Base-by-base conservation (phyloP, 495 filamentous ascomycete genomes). In the Aspergillus steynii region DNA sequence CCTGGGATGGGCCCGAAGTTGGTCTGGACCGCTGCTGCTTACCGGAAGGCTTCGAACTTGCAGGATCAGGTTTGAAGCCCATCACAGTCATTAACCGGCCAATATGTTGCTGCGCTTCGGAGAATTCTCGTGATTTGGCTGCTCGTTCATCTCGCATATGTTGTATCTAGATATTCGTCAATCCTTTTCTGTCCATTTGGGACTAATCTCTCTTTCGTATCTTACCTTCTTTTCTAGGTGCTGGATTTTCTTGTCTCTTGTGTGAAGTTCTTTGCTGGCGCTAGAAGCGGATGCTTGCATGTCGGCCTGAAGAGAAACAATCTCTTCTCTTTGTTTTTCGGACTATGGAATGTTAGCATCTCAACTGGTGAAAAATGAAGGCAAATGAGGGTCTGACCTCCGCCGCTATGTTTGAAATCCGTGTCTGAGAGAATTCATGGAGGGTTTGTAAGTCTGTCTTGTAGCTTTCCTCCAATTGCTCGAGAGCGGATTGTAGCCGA, bases 51-150 rank as follows among this genome's bases (percentile, higher is more conserved):
- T 61, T 64, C 12, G 66, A 53, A n/a, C 66, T 65, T n/a, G 34
- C 59, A 29, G 66, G 50, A 4, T 70, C 65, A 26, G 68, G 54
- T 6, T 72, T 73, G 59, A 76, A 79, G 1, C 75, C 77, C 78
- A 81, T 82, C 2, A 83, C 74, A 20, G 63, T 68, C 75, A 82
- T 81, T 7, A 82, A 64, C 7, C 76, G 74, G 26, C 77, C 65
- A 37, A 80, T 80, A 26, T 82, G 78, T 49, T 82, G 75, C 58
- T 82, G 79, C 15, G 79, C 78, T 55, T 82, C 77, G 1, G 72
- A 74, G 46, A 83, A 79, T 54, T 83, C 79, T 12, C 73, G 73
- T n/a, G 78, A 74, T 60, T 78, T 79, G 25, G 74, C 69, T 29
- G 77, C 68, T 53, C 75, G 66, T 53, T 80, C 75, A 45, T 76